Percentiles rank a stretch among this genome's conserved stretches.
phyloP scores from a whole-genome alignment of 345 rosid species.

The Arabidopsis thaliana region TAIR10.1 NC_003070.9:8859501-8860000 shows the following conservation, averaged over 20 bases:
- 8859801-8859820: conserved; percentile 46
- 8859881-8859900: conserved; percentile 26
- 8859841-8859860: conserved; percentile 24
- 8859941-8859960: neutral
- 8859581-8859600: conserved; percentile 41
- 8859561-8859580: conserved; percentile 40
- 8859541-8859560: conserved; percentile 39
- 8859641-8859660: conserved; percentile 45
- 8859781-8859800: conserved; percentile 62
- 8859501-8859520: conserved; percentile 43
- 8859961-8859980: neutral
- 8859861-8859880: conserved; percentile 30
- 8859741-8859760: conserved; percentile 57
- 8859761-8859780: conserved; percentile 58
- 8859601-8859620: conserved; percentile 39
- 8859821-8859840: neutral
- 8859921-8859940: neutral
- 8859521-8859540: conserved; percentile 31
- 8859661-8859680: neutral
- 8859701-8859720: neutral
- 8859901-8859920: conserved; percentile 23
- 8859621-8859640: conserved; percentile 44
- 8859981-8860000: neutral
- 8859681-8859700: neutral
- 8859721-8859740: neutral